Evolutionary conservation across 805 yeast genomes (phyloP), one percentile per base, ranked within the genome.

Genomic region (Suhomyces sp.): DNA sequence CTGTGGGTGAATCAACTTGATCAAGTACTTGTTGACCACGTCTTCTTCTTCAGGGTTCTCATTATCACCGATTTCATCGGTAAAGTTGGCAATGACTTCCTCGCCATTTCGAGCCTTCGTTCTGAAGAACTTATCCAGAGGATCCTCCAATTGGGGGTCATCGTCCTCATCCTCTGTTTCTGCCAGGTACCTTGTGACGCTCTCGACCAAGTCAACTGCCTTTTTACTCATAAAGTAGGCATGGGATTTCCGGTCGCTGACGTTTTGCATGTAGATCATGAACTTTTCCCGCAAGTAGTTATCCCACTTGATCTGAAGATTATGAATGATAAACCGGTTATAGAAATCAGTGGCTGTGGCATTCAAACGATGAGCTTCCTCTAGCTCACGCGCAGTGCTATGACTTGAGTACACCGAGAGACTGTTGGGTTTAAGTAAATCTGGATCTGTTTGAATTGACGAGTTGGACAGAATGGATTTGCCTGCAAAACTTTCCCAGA

Each of bases 271-370:
- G 60, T 87, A 89, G 44, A 83, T 79, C 64, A 81, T 79, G 45
- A 90, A 70, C 10, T 81, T 71, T 60, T 90, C 83, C 52, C 97
- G 73, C 8, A 85, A 78, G 3, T 72, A 64, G 55, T 87, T 85
- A 66, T 88, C 86, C 97, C 97, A 91, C 59, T 84, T 87, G 59
- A 91, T 64, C 60, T 85, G 82, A 66, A 90, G 77, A 52, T 86
- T 83, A 59, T 90, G 91, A 22, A 90, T 71, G 54, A 85, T 81
- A 66, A 87, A 90, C 47, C 90, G 73, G 64, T 92, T 91, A 54
- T 79, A 80, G 68, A 82, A 87, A 50, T 56, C 74, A 40, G 65
- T 62, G 2, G 65, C 68, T 6, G 65, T 57, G 5, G 67, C 51
- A 23, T 62, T 60, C 38, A 63, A 51, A 12, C 59, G 57, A 2